Base-by-base conservation (phyloP, 331 rosid species). In the Rhamnella rubrinervis region DNA sequence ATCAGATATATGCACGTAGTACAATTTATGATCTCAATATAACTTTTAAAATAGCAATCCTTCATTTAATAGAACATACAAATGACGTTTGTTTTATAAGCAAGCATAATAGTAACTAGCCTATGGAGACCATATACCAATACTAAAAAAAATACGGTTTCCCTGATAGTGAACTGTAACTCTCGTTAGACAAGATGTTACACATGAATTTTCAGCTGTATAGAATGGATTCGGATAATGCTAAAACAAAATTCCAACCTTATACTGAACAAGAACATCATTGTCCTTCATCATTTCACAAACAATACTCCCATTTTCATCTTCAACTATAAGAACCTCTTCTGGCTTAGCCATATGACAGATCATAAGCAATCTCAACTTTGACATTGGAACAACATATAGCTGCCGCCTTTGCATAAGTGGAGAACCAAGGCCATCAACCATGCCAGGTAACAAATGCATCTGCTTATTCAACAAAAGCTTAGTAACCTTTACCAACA, bases 281-380 rank as follows among this genome's bases (percentile, higher is more conserved):
- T 95, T 95, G 81, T 95, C 99, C 86, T 95, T 95, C 93, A 95
- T 76, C 60, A 97, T 95, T 65, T 95, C 99, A 18, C 97, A 96
- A 63, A 95, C 99, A 65, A 95, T 95, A 77, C 91, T 95, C 70
- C 99, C 99, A 61, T 95, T 95, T 79, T 95, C 99, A 78, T 95
- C 99, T 77, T 95, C 99, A 55, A 95, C 97, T 21, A 95, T 95
- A 66, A 95, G 96, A 78, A 95, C 99, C 83, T 95, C 99, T 85
- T 95, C 97, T 23, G 99, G 99, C 81, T 95, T 95, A 23, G 99
- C 99, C 99, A 95, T 95, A 21, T 97, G 95, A 65, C 92, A 89
- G 66, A 95, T 91, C 97, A 95, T 91, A 61, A 95, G 99, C 96
- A 89, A 63, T 75, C 99, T 89, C 83, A 95, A 71, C 89, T 95